Conservation (phyloP, 106 monocot species). For the Dendrobium officinale region DNA sequence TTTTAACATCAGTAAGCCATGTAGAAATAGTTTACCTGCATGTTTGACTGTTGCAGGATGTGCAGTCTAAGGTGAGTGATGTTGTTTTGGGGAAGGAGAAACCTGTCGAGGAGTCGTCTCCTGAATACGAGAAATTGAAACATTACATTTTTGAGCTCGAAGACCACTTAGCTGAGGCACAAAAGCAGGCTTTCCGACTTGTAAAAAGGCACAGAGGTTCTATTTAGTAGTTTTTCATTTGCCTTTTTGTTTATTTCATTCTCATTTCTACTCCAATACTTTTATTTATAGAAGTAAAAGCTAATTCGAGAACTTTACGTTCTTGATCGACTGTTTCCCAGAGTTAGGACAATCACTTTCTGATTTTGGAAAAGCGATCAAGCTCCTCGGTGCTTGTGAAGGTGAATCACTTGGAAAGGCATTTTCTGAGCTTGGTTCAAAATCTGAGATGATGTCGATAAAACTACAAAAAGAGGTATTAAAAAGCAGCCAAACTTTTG, state of each 20-base stretch:
- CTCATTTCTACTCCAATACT: neutral
- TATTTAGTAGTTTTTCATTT: neutral
- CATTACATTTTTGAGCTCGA: constrained; percentile 89
- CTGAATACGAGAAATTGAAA: constrained; percentile 95
- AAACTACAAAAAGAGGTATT: constrained; percentile 88
- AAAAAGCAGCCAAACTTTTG: neutral
- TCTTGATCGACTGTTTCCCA: constrained; percentile 1
- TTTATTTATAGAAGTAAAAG: neutral
- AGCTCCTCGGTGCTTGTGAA: constrained; percentile 86
- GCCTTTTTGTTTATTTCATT: constrained; percentile 1
- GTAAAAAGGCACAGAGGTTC: constrained; percentile 92
- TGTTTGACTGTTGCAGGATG: constrained; percentile 54
- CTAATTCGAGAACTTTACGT: neutral
- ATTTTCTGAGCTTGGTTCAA: constrained; percentile 83
- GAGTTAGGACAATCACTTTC: constrained; percentile 85
- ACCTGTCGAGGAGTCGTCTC: constrained; percentile 83
- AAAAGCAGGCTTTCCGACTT: constrained; percentile 93
- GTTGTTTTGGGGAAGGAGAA: constrained; percentile 98
- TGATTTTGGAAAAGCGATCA: constrained; percentile 97
- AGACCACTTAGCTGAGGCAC: constrained; percentile 87
- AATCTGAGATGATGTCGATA: constrained; percentile 68
- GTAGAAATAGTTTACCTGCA: constrained; percentile 4
- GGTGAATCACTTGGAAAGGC: constrained; percentile 81
- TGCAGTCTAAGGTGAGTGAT: constrained; percentile 94
- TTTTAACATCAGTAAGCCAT: neutral